Evolutionary conservation across 1,284 basidiomycete species (phyloP).

Genomic region (Cutaneotrichosporon sp.): DNA sequence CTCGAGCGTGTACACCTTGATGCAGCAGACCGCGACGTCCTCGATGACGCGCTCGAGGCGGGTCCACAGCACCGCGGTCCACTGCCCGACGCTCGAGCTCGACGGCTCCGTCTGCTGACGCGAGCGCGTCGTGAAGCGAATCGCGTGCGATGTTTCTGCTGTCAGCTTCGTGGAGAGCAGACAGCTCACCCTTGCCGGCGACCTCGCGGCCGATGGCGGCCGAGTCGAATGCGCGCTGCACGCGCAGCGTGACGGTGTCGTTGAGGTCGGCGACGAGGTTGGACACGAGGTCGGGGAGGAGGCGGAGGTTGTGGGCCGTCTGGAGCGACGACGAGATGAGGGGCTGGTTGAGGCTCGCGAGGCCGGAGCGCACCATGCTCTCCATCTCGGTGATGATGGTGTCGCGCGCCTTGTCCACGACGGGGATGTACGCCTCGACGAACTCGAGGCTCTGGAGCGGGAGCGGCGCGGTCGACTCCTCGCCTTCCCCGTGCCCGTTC

Average conservation of each 20-base stretch:
- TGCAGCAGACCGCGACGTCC: constrained; percentile 85
- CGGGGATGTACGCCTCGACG: constrained; percentile 67
- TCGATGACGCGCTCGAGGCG: constrained; percentile 79
- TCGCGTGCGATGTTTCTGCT: constrained; percentile 22
- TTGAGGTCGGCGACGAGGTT: constrained; percentile 78
- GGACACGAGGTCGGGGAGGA: constrained; percentile 78
- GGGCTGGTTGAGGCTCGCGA: constrained; percentile 76
- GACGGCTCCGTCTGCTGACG: constrained; percentile 78
- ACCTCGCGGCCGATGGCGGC: constrained; percentile 81
- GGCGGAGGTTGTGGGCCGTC: constrained; percentile 87
- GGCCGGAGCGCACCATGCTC: constrained; percentile 74
- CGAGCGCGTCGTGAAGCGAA: constrained; percentile 46
- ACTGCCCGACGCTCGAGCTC: constrained; percentile 75
- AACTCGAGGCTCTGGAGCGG: constrained; percentile 67
- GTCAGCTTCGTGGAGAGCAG: not conserved
- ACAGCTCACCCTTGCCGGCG: constrained; percentile 64
- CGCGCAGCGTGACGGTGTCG: constrained; percentile 77
- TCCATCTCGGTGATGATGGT: constrained; percentile 83
- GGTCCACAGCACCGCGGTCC: constrained; percentile 76
- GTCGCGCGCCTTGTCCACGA: constrained; percentile 68
- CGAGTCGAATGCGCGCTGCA: constrained; percentile 80
- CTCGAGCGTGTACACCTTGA: constrained; percentile 93
- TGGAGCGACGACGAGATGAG: constrained; percentile 87
- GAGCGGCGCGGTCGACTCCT: constrained; percentile 21
- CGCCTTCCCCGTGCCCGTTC: constrained; percentile 10